These are phyloP conservation scores for Phytopythium litorale DNA, from an alignment of 352 stramenopile genomes.

Conservation along the genomic window DNA sequence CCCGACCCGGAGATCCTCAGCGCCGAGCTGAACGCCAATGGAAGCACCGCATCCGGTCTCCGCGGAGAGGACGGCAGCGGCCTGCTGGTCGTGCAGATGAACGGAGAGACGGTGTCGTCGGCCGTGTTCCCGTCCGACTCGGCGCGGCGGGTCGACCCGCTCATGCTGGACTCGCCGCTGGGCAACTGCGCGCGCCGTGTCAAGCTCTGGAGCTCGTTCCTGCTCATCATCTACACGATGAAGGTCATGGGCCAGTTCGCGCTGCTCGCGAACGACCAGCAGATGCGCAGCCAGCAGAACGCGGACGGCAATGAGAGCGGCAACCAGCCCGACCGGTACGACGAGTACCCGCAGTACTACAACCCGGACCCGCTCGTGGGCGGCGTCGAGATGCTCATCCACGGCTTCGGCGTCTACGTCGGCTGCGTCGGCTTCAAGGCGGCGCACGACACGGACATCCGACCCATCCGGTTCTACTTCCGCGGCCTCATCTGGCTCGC, in stretches of 20 bases:
- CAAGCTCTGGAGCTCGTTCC: constrained; percentile 86
- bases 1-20: constrained; percentile 56
- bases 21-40: constrained; percentile 28
- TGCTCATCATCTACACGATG: constrained; percentile 89
- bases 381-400: constrained; percentile 63
- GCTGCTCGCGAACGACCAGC: constrained; percentile 77
- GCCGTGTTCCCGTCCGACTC: constrained; percentile 84
- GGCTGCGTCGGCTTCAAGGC: constrained; percentile 85
- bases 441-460: constrained; percentile 83
- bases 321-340: constrained; percentile 48
- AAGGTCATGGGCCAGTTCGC: constrained; percentile 87
- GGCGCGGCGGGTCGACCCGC: constrained; percentile 68
- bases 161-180: constrained; percentile 83
- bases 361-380: constrained; percentile 71
- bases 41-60: constrained; percentile 12
- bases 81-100: constrained; percentile 73
- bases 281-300: constrained; percentile 38
- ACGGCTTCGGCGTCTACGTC: constrained; percentile 83
- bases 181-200: constrained; percentile 79
- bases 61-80: constrained; percentile 37
- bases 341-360: constrained; percentile 81
- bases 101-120: constrained; percentile 78
- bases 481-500: constrained; percentile 75
- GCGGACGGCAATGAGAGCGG: constrained; percentile 22
- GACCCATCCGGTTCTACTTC: constrained; percentile 81